A percentile compares a stretch with the other conserved stretches of the same genome.
These are phyloP conservation scores for Vanderwaltozyma tropicalis DNA, from an alignment of 805 yeast genomes.

Conservation along the genomic window DNA sequence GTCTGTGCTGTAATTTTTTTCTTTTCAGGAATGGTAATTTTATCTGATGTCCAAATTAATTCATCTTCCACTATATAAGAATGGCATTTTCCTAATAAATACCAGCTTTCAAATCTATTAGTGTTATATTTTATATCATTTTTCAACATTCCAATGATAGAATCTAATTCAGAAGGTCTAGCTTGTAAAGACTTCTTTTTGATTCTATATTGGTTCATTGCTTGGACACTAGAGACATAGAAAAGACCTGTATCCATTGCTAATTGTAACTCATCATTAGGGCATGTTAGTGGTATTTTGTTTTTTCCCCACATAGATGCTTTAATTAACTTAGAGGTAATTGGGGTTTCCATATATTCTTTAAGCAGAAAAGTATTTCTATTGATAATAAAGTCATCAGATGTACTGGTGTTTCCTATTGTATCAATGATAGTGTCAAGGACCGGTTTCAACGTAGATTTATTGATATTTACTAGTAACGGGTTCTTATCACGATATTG, in stretches of 20 bases:
- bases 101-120: slow-evolving; percentile 76
- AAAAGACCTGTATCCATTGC: slow-evolving; percentile 58
- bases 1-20: slow-evolving; percentile 48
- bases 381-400: slow-evolving; percentile 32
- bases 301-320: slow-evolving; percentile 44
- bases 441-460: slow-evolving; percentile 61
- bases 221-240: slow-evolving; percentile 25
- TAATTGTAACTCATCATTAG: slow-evolving; percentile 35
- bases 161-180: slow-evolving; percentile 69
- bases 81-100: slow-evolving; percentile 67
- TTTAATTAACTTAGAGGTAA: slow-evolving; percentile 37
- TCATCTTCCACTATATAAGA: slow-evolving; percentile 79
- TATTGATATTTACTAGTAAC: slow-evolving; percentile 41
- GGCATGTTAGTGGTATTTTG: slow-evolving; percentile 22
- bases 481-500: slow-evolving; percentile 44
- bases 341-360: slow-evolving; percentile 36
- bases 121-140: slow-evolving; percentile 60
- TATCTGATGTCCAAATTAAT: slow-evolving; percentile 85
- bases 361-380: slow-evolving; percentile 39
- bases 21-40: slow-evolving; percentile 51
- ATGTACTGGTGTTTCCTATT: slow-evolving; percentile 51
- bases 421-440: slow-evolving; percentile 64
- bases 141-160: slow-evolving; percentile 54
- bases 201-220: slow-evolving; percentile 32
- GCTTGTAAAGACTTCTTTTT: slow-evolving; percentile 74